phyloP scores from a whole-genome alignment of 768 basidiomycete genomes.

The Suillus weaverae region DNA sequence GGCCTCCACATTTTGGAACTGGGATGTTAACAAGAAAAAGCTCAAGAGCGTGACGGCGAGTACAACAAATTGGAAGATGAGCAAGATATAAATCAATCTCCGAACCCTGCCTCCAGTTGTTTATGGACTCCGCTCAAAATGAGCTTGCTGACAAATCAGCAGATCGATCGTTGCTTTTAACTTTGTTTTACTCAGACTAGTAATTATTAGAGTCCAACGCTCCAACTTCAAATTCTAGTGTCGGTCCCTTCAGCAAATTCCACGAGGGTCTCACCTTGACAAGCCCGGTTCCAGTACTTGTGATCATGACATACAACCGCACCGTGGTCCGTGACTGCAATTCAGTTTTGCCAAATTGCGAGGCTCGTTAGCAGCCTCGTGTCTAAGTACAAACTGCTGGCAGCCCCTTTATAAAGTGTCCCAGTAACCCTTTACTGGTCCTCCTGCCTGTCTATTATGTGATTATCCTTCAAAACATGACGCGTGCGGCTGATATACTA shows the following conservation, averaged over 20 bases:
- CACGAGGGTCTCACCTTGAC: background rate
- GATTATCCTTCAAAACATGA: too few relatives aligned
- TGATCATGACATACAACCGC: background rate
- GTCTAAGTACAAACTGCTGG: background rate
- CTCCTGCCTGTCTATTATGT: too few relatives aligned
- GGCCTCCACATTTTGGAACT: conserved; percentile 77
- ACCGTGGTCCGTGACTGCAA: background rate
- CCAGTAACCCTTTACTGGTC: background rate
- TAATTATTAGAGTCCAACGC: too few relatives aligned
- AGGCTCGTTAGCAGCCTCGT: background rate
- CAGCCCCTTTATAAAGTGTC: background rate
- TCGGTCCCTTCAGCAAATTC: too few relatives aligned
- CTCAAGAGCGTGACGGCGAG: conserved; percentile 27
- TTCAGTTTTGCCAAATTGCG: background rate
- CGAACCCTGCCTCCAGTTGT: conserved; percentile 22
- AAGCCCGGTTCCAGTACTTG: background rate
- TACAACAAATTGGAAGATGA: conserved; percentile 12
- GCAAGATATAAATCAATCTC: conserved; percentile 35
- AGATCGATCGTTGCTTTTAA: too few relatives aligned
- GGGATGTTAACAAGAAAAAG: conserved; percentile 18
- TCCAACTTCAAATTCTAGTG: too few relatives aligned
- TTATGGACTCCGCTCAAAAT: conserved; percentile 37
- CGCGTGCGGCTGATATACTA: background rate
- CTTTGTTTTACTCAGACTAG: too few relatives aligned
- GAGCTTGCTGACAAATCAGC: conserved; percentile 27